Evolutionary conservation across 176 grass and related monocot species (phyloP), one percentile per base, ranked within the genome.

Genomic region (Cenchrus purpureus): DNA sequence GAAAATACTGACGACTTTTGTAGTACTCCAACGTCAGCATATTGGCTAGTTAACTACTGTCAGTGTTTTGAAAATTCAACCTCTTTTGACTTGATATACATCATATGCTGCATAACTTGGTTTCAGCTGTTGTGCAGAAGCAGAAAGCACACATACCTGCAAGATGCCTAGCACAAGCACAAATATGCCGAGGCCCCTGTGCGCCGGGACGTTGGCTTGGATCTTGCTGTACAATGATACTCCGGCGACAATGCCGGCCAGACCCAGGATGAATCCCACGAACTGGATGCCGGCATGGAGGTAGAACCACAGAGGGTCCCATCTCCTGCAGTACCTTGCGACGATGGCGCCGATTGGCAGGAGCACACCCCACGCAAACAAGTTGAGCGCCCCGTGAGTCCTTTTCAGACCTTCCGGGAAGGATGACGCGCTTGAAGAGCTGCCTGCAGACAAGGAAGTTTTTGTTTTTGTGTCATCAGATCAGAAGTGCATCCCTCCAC

Each of bases 251-350:
- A 94, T 48, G n/a, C 89, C 93, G 3, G 97, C 91, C 53, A 99
- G 77, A 50, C 97, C 93, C 8, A 96, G 80, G 67, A 99, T 88
- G 71, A 99, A 99, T 29, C 91, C 97, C 20, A 92, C 74, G 8
- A 99, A 91, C 63, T 99, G 97, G 87, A 96, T 89, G 15, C 83
- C 88, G 1, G 74, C 82, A 73, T 99, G 97, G 80, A 99, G 84
- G 71, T 99, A 99, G 92, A 88, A 99, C 97, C 97, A 99, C 55
- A 94, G 61, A 10, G 93, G 91, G 52, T 99, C 94, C 97, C 91
- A 91, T 53, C 85, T 83, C 88, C 66, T 92, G 84, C 94, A 89
- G 73, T 99, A 94, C 83, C 97, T 84, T 28, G 97, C 91, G 50
- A 96, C 15, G 31, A 96, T 99, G 64, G 97, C 87, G 1, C 97